Evolutionary conservation across 352 stramenopile genomes (phyloP).

Genomic region (Globisporangium cylindrosporum): DNA sequence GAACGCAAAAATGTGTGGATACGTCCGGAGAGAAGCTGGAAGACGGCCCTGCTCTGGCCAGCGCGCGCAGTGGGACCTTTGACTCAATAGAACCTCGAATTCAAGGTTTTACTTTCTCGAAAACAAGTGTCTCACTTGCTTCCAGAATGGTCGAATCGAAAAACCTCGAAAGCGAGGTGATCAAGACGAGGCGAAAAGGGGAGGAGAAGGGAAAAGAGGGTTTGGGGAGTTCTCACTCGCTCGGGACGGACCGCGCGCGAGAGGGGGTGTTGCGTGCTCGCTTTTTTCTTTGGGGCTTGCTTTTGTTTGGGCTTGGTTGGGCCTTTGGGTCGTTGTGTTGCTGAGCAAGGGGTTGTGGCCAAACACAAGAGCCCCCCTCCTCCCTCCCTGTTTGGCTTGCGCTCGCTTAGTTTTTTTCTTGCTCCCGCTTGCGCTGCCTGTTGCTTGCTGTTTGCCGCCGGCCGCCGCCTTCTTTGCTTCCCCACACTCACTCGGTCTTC

Average conservation of each 20-base stretch:
- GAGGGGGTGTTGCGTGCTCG: slow-evolving; percentile 8
- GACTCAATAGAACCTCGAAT: not conserved
- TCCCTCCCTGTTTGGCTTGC: not conserved
- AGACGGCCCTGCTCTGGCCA: slow-evolving; percentile 3
- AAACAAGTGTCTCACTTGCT: not conserved
- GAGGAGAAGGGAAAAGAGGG: not conserved
- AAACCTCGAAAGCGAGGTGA: slow-evolving; percentile 10
- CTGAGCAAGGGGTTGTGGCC: not conserved
- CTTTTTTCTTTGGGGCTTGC: not conserved
- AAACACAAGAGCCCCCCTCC: not conserved
- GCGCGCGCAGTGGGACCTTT: slow-evolving; percentile 1
- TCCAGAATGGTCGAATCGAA: slow-evolving; percentile 1
- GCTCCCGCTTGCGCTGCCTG: slow-evolving; percentile 11
- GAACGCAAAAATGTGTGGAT: slow-evolving; percentile 8
- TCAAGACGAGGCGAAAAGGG: not conserved
- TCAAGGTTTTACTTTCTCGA: slow-evolving; percentile 1
- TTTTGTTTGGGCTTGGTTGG: not conserved
- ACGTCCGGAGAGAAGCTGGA: slow-evolving; percentile 17
- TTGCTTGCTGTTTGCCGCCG: not conserved
- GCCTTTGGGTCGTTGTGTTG: not conserved
- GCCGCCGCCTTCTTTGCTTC: not conserved
- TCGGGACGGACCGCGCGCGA: slow-evolving; percentile 6
- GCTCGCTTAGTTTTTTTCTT: slow-evolving; percentile 25
- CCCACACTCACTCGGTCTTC: not conserved
- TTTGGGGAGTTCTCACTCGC: slow-evolving; percentile 6